phyloP scores from a whole-genome alignment of 192 early-diverging fungal genomes.

The Backusella tarrabulga region DNA sequence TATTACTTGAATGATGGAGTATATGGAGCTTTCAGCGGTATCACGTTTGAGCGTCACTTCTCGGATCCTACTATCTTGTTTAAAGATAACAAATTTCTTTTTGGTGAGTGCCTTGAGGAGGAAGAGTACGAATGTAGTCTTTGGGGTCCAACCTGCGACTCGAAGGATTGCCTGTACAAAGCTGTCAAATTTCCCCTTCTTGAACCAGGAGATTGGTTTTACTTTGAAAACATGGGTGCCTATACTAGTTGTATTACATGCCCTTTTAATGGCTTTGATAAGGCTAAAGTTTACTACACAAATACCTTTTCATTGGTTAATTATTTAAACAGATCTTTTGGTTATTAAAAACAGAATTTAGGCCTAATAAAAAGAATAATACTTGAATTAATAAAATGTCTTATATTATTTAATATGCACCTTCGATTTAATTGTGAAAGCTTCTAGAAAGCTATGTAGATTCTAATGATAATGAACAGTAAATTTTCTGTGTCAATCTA shows the following conservation, averaged over 20 bases:
- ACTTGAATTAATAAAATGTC: not conserved
- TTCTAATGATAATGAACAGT: not conserved
- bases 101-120: constrained; percentile 24
- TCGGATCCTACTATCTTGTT: constrained; percentile 44
- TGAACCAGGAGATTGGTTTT: constrained; percentile 94
- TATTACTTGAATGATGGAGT: constrained; percentile 99
- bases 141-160: constrained; percentile 99
- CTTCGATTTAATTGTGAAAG: constrained; percentile 1
- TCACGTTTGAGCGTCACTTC: constrained; percentile 95
- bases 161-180: constrained; percentile 88
- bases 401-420: constrained; percentile 7
- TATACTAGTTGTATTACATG: constrained; percentile 91
- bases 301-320: constrained; percentile 51
- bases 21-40: constrained; percentile 98
- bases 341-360: not conserved
- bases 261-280: constrained; percentile 87
- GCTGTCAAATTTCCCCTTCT: constrained; percentile 72
- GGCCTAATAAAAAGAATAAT: not conserved
- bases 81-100: constrained; percentile 35
- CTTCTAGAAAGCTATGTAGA: not conserved
- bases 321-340: not conserved
- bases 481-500: not conserved
- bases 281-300: constrained; percentile 83
- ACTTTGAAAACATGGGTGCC: constrained; percentile 95
- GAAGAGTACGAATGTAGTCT: constrained; percentile 64